Evolutionary conservation across 768 basidiomycete species (phyloP), one percentile per base, ranked within the genome.

Genomic region (Hericium erinaceus): DNA sequence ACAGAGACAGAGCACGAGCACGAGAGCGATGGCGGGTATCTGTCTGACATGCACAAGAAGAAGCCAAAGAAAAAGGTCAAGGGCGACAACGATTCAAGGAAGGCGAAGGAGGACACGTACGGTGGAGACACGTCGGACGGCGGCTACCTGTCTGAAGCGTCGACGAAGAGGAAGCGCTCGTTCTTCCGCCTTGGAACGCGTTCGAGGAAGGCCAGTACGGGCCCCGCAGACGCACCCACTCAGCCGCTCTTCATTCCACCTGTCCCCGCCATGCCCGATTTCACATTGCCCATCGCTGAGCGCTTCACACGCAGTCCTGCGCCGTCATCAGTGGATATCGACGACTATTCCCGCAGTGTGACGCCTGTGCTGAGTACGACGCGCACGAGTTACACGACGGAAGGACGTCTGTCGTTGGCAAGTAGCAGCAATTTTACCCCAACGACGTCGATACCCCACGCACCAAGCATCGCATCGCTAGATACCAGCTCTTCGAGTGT

Each of bases 21-120:
- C 8, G 65, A 64, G 38, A 74, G 73, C 61, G 69, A 69, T 28
- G 67, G 67, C 8, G 68, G 64, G 11, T 64, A 69, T 37, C 18
- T 67, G 13, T 66, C 69, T 1, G 64, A 62, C 15, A 38, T 48
- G 48, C 46, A 16, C 12, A 60, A 57, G 54, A 44, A 9, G 54
- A 57, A 65, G 44, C 39, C 63, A 51, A 60, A 64, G 56, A 62
- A 61, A 39, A 52, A 63, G 52, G 33, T 33, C 54, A 54, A n/a
- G 54, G 60, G 33, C 37, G 53, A 33, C 8, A 10, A 33, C 9
- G 33, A 33, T 33, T 33, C 33, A 10, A 51, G 24, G 49, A 24
- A 51, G 28, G 3, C 20, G 20, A 51, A 51, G 62, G 66, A 57
- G 51, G 59, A 56, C n/a, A 50, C 54, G 39, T 18, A 10, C 7